Percentiles rank a stretch among this genome's conserved stretches.
Conservation (phyloP, 257 asterid species). For the Gardenia jasminoides region DNA sequence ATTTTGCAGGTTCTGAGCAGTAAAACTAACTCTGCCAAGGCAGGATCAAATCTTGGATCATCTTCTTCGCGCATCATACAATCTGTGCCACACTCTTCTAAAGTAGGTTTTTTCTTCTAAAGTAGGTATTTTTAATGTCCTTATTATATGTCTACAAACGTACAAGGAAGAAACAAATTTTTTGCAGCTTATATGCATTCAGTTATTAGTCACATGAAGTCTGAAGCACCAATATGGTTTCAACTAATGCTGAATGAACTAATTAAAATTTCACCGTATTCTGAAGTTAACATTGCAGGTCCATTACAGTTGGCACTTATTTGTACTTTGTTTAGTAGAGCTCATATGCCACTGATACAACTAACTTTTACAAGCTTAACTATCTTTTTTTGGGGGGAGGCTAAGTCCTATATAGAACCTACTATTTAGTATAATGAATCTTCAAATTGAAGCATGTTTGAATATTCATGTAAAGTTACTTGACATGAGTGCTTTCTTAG, state of each 20-base stretch:
- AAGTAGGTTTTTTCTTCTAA: constrained; percentile 32
- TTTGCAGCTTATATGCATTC: background rate
- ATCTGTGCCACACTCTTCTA: constrained; percentile 21
- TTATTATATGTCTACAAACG: background rate
- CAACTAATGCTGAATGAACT: background rate
- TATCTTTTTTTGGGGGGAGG: too few species aligned
- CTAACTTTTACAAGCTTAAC: background rate
- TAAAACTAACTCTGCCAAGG: constrained; percentile 32
- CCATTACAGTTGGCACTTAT: background rate
- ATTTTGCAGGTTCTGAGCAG: constrained; percentile 35
- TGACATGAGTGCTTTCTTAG: background rate
- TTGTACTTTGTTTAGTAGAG: background rate
- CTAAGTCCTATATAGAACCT: background rate
- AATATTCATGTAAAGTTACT: background rate
- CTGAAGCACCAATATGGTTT: background rate
- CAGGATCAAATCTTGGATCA: constrained; percentile 34
- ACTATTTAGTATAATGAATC: background rate
- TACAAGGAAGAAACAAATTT: background rate
- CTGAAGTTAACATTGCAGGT: background rate
- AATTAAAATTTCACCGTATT: too few species aligned
- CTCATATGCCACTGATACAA: background rate
- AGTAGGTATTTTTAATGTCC: background rate
- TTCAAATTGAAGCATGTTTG: background rate
- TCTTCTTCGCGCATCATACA: constrained; percentile 32
- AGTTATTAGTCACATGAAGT: background rate